These are phyloP conservation scores for Helianthus annuus DNA, from an alignment of 129 eudicot genomes.

Conservation along the genomic window HanXRQr2.0-SUNRISE NC_035440.2:56287563-56288062, in stretches of 20 bases:
- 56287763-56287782: conserved; percentile 38
- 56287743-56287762: conserved; percentile 3
- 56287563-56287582: conserved; percentile 18
- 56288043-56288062: too few species aligned
- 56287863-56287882: conserved; percentile 59
- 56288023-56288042: too few species aligned
- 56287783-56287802: conserved; percentile 48
- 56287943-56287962: conserved; percentile 52
- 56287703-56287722: conserved; percentile 19
- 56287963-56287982: too few species aligned
- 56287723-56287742: neutral
- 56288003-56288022: too few species aligned
- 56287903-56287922: conserved; percentile 61
- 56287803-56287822: conserved; percentile 51
- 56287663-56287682: conserved; percentile 21
- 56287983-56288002: too few species aligned
- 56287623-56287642: conserved; percentile 28
- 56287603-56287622: conserved; percentile 17
- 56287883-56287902: conserved; percentile 52
- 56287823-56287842: conserved; percentile 50
- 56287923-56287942: conserved; percentile 74
- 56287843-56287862: conserved; percentile 62
- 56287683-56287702: conserved; percentile 1
- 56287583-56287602: conserved; percentile 22
- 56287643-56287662: conserved; percentile 29